phyloP scores from a whole-genome alignment of 2,329 filamentous ascomycete species.

The Colletotrichum australisinense region DNA sequence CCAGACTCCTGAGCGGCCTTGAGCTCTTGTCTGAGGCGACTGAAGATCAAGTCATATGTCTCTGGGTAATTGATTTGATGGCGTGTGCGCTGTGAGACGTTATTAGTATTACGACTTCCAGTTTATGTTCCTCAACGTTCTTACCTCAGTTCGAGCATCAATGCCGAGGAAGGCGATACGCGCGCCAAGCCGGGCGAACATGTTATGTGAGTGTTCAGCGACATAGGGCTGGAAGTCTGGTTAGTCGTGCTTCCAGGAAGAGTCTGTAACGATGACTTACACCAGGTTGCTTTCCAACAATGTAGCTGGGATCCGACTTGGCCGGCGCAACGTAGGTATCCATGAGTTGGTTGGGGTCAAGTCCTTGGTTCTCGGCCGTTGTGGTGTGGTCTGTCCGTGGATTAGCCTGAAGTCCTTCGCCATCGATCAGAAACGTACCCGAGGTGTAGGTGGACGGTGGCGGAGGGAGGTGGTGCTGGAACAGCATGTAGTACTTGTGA shows the following conservation, averaged over 20 bases:
- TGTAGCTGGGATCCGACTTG: constrained; percentile 77
- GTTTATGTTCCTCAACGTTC: constrained; percentile 1
- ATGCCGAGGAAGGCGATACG: constrained; percentile 88
- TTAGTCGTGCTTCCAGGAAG: constrained; percentile 53
- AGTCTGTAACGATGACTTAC: constrained; percentile 62
- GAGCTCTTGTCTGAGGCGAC: constrained; percentile 80
- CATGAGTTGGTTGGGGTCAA: constrained; percentile 78
- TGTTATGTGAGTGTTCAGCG: constrained; percentile 84
- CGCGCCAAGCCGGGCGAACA: constrained; percentile 86
- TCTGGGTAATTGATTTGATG: constrained; percentile 96
- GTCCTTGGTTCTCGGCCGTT: constrained; percentile 51
- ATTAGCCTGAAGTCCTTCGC: constrained; percentile 37
- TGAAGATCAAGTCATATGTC: constrained; percentile 87
- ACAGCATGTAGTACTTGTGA: constrained; percentile 98
- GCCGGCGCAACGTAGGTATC: constrained; percentile 75
- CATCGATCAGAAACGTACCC: constrained; percentile 54
- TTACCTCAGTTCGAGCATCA: constrained; percentile 89
- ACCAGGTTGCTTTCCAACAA: constrained; percentile 80
- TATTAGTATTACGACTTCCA: constrained; percentile 4
- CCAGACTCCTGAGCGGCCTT: constrained; percentile 72
- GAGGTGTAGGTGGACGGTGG: constrained; percentile 89
- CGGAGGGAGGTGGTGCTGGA: constrained; percentile 93
- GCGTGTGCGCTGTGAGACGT: constrained; percentile 73
- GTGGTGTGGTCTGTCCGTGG: constrained; percentile 35
- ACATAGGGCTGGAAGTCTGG: constrained; percentile 84